Base-by-base conservation (phyloP, 345 rosid genomes). In the Aurinia saxatilis region DNA sequence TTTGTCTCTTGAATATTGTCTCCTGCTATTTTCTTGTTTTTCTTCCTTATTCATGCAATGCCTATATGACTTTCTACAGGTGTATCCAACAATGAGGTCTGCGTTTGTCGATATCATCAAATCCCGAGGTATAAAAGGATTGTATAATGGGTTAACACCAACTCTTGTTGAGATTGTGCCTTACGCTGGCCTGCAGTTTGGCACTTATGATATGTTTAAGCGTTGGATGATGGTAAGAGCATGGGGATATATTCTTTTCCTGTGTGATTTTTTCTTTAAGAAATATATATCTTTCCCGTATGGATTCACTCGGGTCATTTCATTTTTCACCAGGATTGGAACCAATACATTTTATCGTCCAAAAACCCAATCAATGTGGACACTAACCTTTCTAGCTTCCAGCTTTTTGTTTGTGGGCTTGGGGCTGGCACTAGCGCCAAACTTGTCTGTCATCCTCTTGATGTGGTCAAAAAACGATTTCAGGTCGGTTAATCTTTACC, bases 401-500 rank as follows among this genome's bases (percentile, higher is more conserved):
- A 90, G 79, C 84, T 87, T 68, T 84, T 83, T 62, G 7, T 90
- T 7, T 93, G 99, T 60, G 97, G 99, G 40, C 73, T 93, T 72
- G 96, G 78, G 5, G 88, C 99, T 3, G 97, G 99, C 34, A 90
- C 99, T n/a, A 87, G 87, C 53, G 96, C 99, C 13, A 93, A 93
- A 78, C 97, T 93, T n/a, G 97, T 82, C 56, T 90, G 99, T 47
- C 99, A 93, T 81, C 99, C 99, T 41, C 95, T 93, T 50, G 99
- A 93, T 44, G 96, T 93, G 34, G 96, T 93, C 36, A 93, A 93
- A 80, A 93, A 93, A 73, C 75, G 97, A 57, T 93, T 93, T 77
- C 99, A 93, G 99, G 99, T 85, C 73, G 40, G 68, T 60, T 6
- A 50, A 17, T 35, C 10, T 29, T 33, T 52, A 55, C 57, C 21